Evolutionary conservation across 768 basidiomycete species (phyloP).

Genomic region (Naganishia vishniacii): DNA sequence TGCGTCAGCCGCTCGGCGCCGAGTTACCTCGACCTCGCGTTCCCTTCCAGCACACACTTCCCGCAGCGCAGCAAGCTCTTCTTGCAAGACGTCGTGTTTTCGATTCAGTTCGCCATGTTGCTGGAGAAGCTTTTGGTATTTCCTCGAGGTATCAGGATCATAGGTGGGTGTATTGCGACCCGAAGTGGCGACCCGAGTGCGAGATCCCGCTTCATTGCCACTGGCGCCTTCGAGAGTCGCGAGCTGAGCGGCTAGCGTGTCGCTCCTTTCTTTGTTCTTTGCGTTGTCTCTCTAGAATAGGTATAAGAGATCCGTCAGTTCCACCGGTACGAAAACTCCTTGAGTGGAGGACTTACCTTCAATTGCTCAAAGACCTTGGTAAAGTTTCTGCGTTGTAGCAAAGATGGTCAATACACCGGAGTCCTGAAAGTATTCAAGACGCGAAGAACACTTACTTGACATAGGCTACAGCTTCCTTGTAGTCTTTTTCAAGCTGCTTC

Average conservation of each 20-base stretch:
- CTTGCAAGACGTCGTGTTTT: slow-evolving; percentile 33
- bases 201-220: slow-evolving; percentile 55
- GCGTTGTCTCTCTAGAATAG: slow-evolving; percentile 62
- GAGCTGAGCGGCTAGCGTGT: slow-evolving; percentile 74
- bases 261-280: slow-evolving; percentile 66
- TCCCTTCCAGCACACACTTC: slow-evolving; percentile 44
- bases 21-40: slow-evolving; percentile 43
- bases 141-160: slow-evolving; percentile 34
- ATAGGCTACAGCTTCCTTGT: slow-evolving; percentile 92
- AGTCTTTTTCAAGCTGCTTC: slow-evolving; percentile 88
- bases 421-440: background rate
- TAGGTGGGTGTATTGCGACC: slow-evolving; percentile 42
- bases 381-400: slow-evolving; percentile 63
- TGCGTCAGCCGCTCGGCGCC: slow-evolving; percentile 39
- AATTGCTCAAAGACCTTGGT: slow-evolving; percentile 88
- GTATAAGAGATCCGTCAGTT: background rate
- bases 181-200: slow-evolving; percentile 42
- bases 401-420: background rate
- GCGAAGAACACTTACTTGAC: slow-evolving; percentile 59
- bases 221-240: slow-evolving; percentile 64
- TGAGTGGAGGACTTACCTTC: slow-evolving; percentile 55
- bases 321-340: background rate
- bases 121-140: slow-evolving; percentile 34
- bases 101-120: slow-evolving; percentile 34
- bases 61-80: slow-evolving; percentile 42